Percentiles rank a stretch among this genome's conserved stretches.
phyloP scores from a whole-genome alignment of 1,284 basidiomycete genomes.

The Sporisorium reilianum region DNA sequence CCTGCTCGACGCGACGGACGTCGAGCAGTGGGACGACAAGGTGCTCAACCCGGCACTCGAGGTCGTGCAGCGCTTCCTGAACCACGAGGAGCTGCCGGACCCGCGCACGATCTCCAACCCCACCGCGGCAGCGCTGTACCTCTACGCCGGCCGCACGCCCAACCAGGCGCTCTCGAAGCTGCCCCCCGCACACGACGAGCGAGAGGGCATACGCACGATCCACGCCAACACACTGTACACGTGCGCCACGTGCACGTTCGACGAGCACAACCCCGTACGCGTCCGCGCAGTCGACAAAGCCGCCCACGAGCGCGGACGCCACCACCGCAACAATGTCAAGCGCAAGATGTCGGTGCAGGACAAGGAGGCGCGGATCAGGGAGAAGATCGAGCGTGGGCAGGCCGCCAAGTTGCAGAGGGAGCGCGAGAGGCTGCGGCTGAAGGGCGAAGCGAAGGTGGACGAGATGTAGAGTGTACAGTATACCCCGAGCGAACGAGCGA shows the following conservation, averaged over 20 bases:
- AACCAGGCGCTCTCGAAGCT: constrained; percentile 72
- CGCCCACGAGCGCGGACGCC: constrained; percentile 69
- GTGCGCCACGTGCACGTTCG: constrained; percentile 79
- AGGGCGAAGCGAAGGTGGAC: background rate
- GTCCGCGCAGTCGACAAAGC: constrained; percentile 79
- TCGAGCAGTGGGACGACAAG: constrained; percentile 73
- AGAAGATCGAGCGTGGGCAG: constrained; percentile 11
- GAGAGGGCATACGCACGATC: constrained; percentile 19
- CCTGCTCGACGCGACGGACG: constrained; percentile 79
- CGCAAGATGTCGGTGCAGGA: constrained; percentile 13
- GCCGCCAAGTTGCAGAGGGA: background rate
- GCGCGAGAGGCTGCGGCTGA: constrained; percentile 2
- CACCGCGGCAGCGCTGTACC: constrained; percentile 73
- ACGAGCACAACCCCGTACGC: constrained; percentile 78
- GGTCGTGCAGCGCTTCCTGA: constrained; percentile 73
- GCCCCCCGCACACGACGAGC: constrained; percentile 69
- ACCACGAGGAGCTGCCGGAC: constrained; percentile 74
- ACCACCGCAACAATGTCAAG: constrained; percentile 37
- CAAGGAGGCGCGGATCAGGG: constrained; percentile 13
- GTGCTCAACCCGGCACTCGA: constrained; percentile 61
- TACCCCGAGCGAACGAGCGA: constrained; percentile 32
- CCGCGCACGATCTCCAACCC: constrained; percentile 75
- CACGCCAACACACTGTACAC: constrained; percentile 61
- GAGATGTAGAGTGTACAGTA: constrained; percentile 8
- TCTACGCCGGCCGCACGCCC: constrained; percentile 7